These are phyloP conservation scores for Carex parvula DNA, from an alignment of 176 grass and related monocot species.

Conservation along the genomic window DNA sequence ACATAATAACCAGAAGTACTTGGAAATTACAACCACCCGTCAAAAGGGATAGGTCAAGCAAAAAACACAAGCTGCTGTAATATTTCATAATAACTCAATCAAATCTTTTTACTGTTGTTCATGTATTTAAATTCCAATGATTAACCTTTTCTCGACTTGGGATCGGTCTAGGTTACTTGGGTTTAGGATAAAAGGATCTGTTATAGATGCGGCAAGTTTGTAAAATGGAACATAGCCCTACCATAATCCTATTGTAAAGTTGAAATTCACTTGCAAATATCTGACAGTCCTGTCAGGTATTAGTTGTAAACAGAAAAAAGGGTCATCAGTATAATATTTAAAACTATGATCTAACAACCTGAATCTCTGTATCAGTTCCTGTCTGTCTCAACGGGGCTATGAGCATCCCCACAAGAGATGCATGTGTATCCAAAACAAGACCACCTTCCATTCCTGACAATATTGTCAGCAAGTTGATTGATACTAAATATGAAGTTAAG, in stretches of 20 bases:
- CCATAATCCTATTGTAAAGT: background rate
- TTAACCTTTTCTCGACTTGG: background rate
- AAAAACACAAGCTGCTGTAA: background rate
- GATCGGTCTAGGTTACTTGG: background rate
- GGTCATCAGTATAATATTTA: background rate
- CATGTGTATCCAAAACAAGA: slow-evolving; percentile 72
- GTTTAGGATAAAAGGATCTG: background rate
- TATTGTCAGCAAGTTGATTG: slow-evolving; percentile 31
- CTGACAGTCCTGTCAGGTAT: background rate
- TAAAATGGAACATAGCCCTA: background rate
- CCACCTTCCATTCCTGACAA: slow-evolving; percentile 84
- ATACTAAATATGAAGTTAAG: slow-evolving; percentile 25
- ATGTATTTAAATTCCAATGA: background rate
- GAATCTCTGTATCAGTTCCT: slow-evolving; percentile 61
- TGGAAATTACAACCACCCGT: background rate
- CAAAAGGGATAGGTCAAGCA: background rate
- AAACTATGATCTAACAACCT: slow-evolving; percentile 48
- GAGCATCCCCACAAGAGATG: slow-evolving; percentile 66
- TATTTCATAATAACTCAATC: slow-evolving; percentile 6
- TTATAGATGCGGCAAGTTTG: background rate
- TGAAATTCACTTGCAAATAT: background rate
- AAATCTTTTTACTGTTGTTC: background rate
- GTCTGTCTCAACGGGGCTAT: slow-evolving; percentile 79
- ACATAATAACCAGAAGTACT: background rate
- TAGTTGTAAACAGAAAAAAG: background rate